phyloP scores from a whole-genome alignment of 257 asterid species.

The Scutellaria galericulata region DNA sequence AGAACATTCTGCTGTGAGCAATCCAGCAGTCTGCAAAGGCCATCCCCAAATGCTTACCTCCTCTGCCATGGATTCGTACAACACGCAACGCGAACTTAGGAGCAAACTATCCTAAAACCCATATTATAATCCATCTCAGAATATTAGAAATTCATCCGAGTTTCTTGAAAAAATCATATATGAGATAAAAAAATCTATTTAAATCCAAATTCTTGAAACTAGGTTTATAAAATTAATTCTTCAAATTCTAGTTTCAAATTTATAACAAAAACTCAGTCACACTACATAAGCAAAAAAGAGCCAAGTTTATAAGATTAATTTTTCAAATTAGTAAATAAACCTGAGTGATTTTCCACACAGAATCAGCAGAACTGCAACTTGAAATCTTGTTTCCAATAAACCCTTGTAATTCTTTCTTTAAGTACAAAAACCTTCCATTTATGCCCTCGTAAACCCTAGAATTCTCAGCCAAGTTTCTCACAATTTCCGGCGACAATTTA shows the following conservation, averaged over 20 bases:
- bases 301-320: neutral
- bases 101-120: slow-evolving; percentile 65
- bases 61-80: slow-evolving; percentile 61
- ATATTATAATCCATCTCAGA: neutral
- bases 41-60: slow-evolving; percentile 94
- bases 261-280: neutral
- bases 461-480: slow-evolving; percentile 54
- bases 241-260: neutral
- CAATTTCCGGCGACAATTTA: slow-evolving; percentile 45
- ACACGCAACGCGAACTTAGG: slow-evolving; percentile 59
- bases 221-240: neutral
- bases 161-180: neutral
- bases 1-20: slow-evolving; percentile 66
- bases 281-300: neutral
- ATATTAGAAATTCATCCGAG: slow-evolving; percentile 23
- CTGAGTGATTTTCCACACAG: slow-evolving; percentile 71
- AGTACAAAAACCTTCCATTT: slow-evolving; percentile 51
- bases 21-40: slow-evolving; percentile 87
- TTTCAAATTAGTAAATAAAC: slow-evolving; percentile 39
- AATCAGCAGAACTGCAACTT: slow-evolving; percentile 53
- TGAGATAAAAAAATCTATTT: neutral
- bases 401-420: slow-evolving; percentile 54
- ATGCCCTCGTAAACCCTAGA: slow-evolving; percentile 48
- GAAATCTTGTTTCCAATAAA: slow-evolving; percentile 41
- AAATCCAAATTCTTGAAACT: too few relatives aligned